A percentile compares a stretch with the other conserved stretches of the same genome.
These are phyloP conservation scores for Entomortierella beljakovae DNA, from an alignment of 192 early-diverging fungal species.

Conservation along the genomic window DNA sequence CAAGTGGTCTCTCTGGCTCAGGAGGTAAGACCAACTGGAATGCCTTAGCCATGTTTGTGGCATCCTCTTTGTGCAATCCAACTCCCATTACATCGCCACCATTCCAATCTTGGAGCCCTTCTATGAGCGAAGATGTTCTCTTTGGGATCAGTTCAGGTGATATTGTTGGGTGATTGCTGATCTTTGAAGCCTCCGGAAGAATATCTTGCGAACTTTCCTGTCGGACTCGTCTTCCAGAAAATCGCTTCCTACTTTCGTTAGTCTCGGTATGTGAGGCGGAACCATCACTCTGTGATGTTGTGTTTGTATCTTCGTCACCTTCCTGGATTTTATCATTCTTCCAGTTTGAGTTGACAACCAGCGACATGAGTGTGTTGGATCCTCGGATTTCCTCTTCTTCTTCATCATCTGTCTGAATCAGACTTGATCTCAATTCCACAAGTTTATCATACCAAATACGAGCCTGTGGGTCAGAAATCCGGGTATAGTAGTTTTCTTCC, in stretches of 20 bases:
- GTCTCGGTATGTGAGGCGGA: background rate
- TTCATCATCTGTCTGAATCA: constrained; percentile 46
- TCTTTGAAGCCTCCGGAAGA: background rate
- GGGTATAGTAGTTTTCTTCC: constrained; percentile 58
- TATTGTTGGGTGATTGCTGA: background rate
- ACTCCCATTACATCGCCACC: background rate
- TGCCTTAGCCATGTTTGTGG: constrained; percentile 62
- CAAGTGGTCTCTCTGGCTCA: constrained; percentile 60
- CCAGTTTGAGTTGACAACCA: constrained; percentile 43
- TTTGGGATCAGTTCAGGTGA: background rate
- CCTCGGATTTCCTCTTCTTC: constrained; percentile 32
- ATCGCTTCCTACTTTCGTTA: constrained; percentile 18
- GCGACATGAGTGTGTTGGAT: constrained; percentile 48
- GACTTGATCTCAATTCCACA: constrained; percentile 46
- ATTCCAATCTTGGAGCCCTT: background rate
- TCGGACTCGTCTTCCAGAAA: constrained; percentile 4
- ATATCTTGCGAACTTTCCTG: constrained; percentile 16
- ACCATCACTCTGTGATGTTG: background rate
- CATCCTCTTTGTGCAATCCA: constrained; percentile 28
- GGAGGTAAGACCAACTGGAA: constrained; percentile 62
- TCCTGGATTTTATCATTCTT: background rate
- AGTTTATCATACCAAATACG: constrained; percentile 58
- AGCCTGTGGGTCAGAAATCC: constrained; percentile 53
- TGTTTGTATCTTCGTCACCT: background rate
- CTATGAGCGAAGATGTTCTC: background rate